Evolutionary conservation across 139 green algal species (phyloP).

Genomic region (Coelastrella sp.): DNA sequence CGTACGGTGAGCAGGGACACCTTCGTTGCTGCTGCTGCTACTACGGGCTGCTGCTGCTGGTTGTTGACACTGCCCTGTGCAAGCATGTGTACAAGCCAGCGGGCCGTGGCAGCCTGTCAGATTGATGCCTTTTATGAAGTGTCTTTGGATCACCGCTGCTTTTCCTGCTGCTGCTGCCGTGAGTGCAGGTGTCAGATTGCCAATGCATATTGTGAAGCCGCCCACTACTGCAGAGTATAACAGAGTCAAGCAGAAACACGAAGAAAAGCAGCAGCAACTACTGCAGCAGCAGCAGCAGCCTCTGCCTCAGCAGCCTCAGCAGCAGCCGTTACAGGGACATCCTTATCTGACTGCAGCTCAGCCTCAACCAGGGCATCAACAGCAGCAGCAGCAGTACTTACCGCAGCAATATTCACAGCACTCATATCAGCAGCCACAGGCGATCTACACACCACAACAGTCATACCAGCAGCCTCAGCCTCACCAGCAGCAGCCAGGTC

Average conservation of each 20-base stretch:
- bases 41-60: neutral
- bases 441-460: neutral
- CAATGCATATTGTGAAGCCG: neutral
- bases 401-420: neutral
- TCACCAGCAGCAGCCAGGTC: conserved; percentile 12
- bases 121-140: no score
- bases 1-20: neutral
- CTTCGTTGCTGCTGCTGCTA: neutral
- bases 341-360: neutral
- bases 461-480: neutral
- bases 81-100: no score
- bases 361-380: neutral
- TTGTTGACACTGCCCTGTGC: neutral
- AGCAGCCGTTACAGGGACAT: neutral
- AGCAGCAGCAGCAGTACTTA: conserved; percentile 3
- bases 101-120: no score
- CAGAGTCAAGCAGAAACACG: neutral
- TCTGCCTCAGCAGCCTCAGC: conserved; percentile 16
- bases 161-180: neutral
- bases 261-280: neutral
- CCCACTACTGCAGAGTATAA: conserved; percentile 4
- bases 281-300: conserved; percentile 7
- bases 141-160: neutral
- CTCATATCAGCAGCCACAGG: neutral
- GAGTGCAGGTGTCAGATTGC: conserved; percentile 17